A percentile compares a stretch with the other conserved stretches of the same genome.
Conservation (phyloP, 2,329 filamentous ascomycete species). For the Cladosporium halotolerans region DNA sequence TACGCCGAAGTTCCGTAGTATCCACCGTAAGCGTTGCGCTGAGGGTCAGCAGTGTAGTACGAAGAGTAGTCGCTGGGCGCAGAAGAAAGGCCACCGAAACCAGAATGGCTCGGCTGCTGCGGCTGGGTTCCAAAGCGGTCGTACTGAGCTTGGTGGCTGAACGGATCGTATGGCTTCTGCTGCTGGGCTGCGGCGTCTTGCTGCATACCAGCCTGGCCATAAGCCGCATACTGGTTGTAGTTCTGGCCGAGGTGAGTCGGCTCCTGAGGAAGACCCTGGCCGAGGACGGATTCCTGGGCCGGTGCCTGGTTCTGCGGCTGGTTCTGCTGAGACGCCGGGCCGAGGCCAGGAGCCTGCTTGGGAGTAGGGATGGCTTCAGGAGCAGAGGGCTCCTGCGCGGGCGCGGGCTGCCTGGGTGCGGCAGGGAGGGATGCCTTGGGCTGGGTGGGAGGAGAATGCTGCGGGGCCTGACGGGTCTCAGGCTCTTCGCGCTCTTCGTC, state of each 20-base stretch:
- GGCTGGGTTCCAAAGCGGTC: conserved; percentile 48
- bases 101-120: conserved; percentile 51
- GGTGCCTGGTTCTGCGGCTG: conserved; percentile 26
- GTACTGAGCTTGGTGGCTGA: conserved; percentile 64
- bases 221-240: conserved; percentile 64
- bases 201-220: conserved; percentile 49
- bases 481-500: conserved; percentile 93
- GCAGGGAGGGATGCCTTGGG: conserved; percentile 85
- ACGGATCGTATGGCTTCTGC: conserved; percentile 83
- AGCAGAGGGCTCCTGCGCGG: conserved; percentile 34
- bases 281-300: conserved; percentile 38
- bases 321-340: conserved; percentile 53
- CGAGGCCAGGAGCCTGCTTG: conserved; percentile 56
- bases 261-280: conserved; percentile 48
- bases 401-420: conserved; percentile 43
- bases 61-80: conserved; percentile 73
- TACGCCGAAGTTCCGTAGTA: conserved; percentile 52
- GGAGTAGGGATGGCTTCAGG: conserved; percentile 41
- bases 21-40: conserved; percentile 66
- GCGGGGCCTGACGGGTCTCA: conserved; percentile 89
- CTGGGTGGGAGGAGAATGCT: conserved; percentile 80
- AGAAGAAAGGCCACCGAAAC: conserved; percentile 63
- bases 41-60: conserved; percentile 75
- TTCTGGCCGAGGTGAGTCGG: conserved; percentile 30
- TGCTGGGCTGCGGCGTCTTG: conserved; percentile 54